Conservation (phyloP, 192 early-diverging fungal genomes). For the Mortierella antarctica region DNA sequence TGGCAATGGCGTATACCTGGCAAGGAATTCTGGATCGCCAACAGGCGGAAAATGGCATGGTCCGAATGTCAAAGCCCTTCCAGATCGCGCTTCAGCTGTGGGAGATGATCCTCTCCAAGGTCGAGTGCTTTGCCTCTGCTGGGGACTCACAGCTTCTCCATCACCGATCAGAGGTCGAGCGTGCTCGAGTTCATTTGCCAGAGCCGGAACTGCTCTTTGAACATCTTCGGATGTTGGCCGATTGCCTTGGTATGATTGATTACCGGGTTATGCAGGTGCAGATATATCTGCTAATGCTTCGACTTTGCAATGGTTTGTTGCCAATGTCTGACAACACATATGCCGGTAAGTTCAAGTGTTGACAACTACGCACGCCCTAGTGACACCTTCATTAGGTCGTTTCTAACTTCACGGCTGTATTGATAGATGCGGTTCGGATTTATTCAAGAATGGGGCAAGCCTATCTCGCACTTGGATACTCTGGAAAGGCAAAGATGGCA, state of each 20-base stretch:
- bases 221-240: conserved; percentile 66
- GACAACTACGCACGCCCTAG: not conserved
- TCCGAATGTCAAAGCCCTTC: conserved; percentile 54
- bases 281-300: conserved; percentile 64
- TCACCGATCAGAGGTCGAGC: conserved; percentile 31
- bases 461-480: conserved; percentile 77
- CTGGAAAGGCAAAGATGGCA: conserved; percentile 73
- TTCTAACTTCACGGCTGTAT: not conserved
- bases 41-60: conserved; percentile 28
- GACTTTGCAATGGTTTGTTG: conserved; percentile 64
- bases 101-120: conserved; percentile 62
- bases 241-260: conserved; percentile 69
- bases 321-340: conserved; percentile 22
- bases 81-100: conserved; percentile 67
- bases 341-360: conserved; percentile 34
- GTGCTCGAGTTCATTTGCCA: conserved; percentile 49
- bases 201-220: conserved; percentile 63
- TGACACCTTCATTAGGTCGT: not conserved
- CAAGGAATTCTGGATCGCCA: conserved; percentile 62
- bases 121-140: conserved; percentile 49
- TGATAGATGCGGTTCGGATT: conserved; percentile 58
- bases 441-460: conserved; percentile 63
- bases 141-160: conserved; percentile 10
- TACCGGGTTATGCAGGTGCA: conserved; percentile 66
- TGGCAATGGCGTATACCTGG: conserved; percentile 71